Evolutionary conservation across 306 rosid genomes (phyloP), one percentile per base, ranked within the genome.

Genomic region (Hippophae tibetana): DNA sequence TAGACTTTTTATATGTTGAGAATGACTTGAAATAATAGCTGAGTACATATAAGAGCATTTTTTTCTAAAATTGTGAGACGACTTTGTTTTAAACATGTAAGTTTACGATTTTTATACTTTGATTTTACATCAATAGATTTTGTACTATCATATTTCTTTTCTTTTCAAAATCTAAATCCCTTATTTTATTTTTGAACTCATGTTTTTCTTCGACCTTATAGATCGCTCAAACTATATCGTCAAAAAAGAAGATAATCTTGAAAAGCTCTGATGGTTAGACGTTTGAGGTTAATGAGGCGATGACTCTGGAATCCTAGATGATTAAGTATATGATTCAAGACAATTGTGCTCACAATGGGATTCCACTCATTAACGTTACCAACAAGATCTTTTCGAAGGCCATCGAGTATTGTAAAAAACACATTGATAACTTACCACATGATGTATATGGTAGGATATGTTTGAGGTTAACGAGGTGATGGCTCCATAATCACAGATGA

Each of bases 241-340:
- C 78, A 5, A 82, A 60, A 10, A 72, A 64, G 66, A 81, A 81
- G 78, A 81, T 81, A 43, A 81, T 83, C 13, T 64, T 81, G 67
- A 81, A 69, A 67, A 81, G 86, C 78, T 81, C 78, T 9, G 86
- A 81, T 47, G 83, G 83, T 2, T 81, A 77, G 74, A 71, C 79
- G 14, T 81, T 81, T 56, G 86, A 81, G 76, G 83, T 81, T 6
- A 83, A 81, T n/a, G 86, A 81, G 69, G 81, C 68, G 53, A 83
- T 81, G 62, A 83, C 86, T 5, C 31, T 81, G 68, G 83, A 77
- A 46, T 81, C 81, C 1, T 83, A 81, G 65, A 81, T 83, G n/a
- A 81, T 77, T 53, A 77, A 77, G 67, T 83, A 81, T 69, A 74
- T 77, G 86, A 69, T 81, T 9, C 81, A 77, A 59, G 86, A 74